Evolutionary conservation across 2,329 filamentous ascomycete species (phyloP).

Genomic region (Incumbomyces delicatus): DNA sequence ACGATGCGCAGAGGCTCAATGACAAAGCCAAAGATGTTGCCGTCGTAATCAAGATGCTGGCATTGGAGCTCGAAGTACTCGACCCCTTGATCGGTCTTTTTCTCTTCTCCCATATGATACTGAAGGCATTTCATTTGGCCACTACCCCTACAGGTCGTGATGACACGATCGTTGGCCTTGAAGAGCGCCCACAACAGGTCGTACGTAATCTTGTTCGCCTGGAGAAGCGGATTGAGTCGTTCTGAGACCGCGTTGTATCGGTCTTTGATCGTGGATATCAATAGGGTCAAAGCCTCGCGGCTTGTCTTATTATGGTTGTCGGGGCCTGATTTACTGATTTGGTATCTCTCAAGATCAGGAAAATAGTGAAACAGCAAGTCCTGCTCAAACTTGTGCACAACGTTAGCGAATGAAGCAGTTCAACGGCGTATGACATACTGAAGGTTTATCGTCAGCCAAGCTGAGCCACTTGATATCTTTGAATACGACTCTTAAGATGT

Average conservation of each 20-base stretch:
- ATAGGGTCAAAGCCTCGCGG: constrained; percentile 18
- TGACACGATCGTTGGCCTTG: constrained; percentile 25
- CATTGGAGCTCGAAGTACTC: constrained; percentile 22
- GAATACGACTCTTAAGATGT: constrained; percentile 25
- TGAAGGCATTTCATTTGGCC: constrained; percentile 13
- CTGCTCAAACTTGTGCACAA: constrained; percentile 12
- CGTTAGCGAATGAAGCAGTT: background rate
- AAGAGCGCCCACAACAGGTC: constrained; percentile 29
- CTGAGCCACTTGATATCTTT: constrained; percentile 24
- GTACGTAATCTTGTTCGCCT: constrained; percentile 26
- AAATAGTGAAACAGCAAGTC: constrained; percentile 22
- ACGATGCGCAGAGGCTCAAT: constrained; percentile 20
- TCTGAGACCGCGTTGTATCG: constrained; percentile 13
- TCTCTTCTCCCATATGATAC: constrained; percentile 19
- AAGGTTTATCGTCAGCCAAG: constrained; percentile 25
- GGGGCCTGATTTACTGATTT: constrained; percentile 1
- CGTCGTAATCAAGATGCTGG: constrained; percentile 25
- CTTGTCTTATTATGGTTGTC: background rate
- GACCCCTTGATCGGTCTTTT: constrained; percentile 13
- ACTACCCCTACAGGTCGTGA: constrained; percentile 16
- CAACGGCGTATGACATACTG: constrained; percentile 15
- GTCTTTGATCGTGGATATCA: constrained; percentile 24
- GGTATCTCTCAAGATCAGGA: constrained; percentile 15
- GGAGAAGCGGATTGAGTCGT: constrained; percentile 23
- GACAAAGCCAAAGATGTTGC: constrained; percentile 21